Evolutionary conservation across 106 monocot species (phyloP).

Genomic region (Amphibolis antarctica): DNA sequence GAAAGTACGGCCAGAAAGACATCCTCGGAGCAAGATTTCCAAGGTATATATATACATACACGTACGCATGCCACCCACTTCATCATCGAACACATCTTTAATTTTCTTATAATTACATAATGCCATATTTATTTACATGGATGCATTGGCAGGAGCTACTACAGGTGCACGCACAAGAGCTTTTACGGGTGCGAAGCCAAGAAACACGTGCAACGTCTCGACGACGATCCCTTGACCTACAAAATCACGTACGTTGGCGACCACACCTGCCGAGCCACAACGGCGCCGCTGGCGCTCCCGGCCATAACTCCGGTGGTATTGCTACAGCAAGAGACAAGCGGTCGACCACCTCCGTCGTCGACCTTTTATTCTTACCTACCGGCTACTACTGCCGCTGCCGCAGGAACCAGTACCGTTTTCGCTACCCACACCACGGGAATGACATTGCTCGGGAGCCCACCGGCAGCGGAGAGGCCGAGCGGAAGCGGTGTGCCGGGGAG

Average conservation of each 20-base stretch:
- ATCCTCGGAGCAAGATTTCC: slow-evolving; percentile 50
- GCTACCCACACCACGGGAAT: no score
- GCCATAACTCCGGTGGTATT: not conserved
- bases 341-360: not conserved
- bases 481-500: not conserved
- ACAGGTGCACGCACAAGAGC: slow-evolving; percentile 61
- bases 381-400: not conserved
- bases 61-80: not conserved
- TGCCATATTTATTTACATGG: no score
- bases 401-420: no score
- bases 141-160: slow-evolving; percentile 12
- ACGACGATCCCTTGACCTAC: slow-evolving; percentile 47
- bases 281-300: not conserved
- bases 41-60: slow-evolving; percentile 39
- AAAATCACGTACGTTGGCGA: slow-evolving; percentile 45
- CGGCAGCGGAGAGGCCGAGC: not conserved
- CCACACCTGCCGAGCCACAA: slow-evolving; percentile 49
- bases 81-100: not conserved
- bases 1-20: slow-evolving; percentile 69
- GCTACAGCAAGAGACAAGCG: not conserved
- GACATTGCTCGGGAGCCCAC: not conserved
- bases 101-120: no score
- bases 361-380: not conserved
- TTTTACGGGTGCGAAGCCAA: slow-evolving; percentile 73
- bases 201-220: slow-evolving; percentile 58